phyloP scores from a whole-genome alignment of 495 filamentous ascomycete genomes.

The Penicillium alfredii region DNA sequence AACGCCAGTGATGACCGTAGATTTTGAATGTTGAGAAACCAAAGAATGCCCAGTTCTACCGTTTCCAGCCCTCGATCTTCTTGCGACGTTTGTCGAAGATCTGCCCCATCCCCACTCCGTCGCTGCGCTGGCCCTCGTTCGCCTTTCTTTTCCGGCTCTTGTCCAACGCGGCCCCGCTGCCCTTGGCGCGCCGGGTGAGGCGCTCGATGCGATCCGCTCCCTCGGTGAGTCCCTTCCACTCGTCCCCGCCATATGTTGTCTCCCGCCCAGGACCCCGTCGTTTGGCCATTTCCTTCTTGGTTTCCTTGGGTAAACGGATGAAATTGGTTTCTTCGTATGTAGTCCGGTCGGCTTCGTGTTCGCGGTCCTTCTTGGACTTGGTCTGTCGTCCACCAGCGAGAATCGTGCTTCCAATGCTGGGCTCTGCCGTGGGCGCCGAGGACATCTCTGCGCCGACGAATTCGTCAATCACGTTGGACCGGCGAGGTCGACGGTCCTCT shows the following conservation, averaged over 20 bases:
- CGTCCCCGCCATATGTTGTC: slow-evolving; percentile 70
- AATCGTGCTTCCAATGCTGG: slow-evolving; percentile 81
- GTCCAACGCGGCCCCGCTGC: slow-evolving; percentile 57
- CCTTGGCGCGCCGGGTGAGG: slow-evolving; percentile 54
- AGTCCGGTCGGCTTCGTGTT: slow-evolving; percentile 62
- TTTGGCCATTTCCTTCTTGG: slow-evolving; percentile 64
- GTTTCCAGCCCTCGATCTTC: slow-evolving; percentile 56
- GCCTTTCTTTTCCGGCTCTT: slow-evolving; percentile 70
- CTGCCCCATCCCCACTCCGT: slow-evolving; percentile 55
- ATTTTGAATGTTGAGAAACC: slow-evolving; percentile 6
- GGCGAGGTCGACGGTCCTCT: slow-evolving; percentile 39
- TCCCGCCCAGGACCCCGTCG: slow-evolving; percentile 44
- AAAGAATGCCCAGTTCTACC: slow-evolving; percentile 14
- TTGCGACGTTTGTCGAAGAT: slow-evolving; percentile 70
- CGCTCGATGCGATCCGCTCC: slow-evolving; percentile 72
- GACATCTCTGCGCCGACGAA: slow-evolving; percentile 79
- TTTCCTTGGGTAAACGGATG: slow-evolving; percentile 70
- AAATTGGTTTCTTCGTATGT: slow-evolving; percentile 87
- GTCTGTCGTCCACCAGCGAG: slow-evolving; percentile 61
- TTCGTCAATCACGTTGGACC: slow-evolving; percentile 77
- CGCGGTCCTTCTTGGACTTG: slow-evolving; percentile 63
- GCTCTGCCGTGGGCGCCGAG: slow-evolving; percentile 65
- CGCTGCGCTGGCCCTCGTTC: slow-evolving; percentile 54
- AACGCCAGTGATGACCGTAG: slow-evolving; percentile 7
- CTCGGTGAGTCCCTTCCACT: slow-evolving; percentile 71